These are phyloP conservation scores for Mangifera indica DNA, from an alignment of 345 rosid genomes.

Conservation along the genomic window DNA sequence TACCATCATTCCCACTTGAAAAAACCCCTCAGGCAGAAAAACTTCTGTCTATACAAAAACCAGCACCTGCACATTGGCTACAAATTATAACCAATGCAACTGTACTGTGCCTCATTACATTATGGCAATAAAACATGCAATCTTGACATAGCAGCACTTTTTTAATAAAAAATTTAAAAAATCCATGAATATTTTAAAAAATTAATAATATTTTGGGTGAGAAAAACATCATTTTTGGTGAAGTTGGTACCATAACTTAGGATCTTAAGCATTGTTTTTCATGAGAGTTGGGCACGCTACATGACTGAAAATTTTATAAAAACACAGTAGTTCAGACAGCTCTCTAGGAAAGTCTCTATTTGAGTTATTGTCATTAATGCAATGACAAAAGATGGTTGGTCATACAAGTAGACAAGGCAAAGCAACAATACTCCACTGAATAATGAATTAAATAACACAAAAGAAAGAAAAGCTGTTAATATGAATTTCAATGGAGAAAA, in stretches of 20 bases:
- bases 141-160: not conserved
- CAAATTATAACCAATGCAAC: conserved; percentile 4
- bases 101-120: not conserved
- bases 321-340: not conserved
- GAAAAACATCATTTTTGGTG: not conserved
- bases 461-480: conserved; percentile 4
- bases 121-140: not conserved
- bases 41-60: not conserved
- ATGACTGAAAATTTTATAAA: not conserved
- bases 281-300: not conserved
- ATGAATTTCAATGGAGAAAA: not conserved
- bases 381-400: not conserved
- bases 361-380: not conserved
- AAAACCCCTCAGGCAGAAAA: too few relatives aligned
- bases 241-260: not conserved
- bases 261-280: not conserved
- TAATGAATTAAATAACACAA: not conserved
- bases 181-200: too few relatives aligned
- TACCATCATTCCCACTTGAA: too few relatives aligned
- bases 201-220: not conserved
- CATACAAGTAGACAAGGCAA: not conserved
- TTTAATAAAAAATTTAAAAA: too few relatives aligned
- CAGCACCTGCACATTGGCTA: conserved; percentile 46
- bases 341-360: too few relatives aligned
- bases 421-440: not conserved